These are phyloP conservation scores for Entomortierella lignicola DNA, from an alignment of 192 early-diverging fungal genomes.

Conservation along the genomic window DNA sequence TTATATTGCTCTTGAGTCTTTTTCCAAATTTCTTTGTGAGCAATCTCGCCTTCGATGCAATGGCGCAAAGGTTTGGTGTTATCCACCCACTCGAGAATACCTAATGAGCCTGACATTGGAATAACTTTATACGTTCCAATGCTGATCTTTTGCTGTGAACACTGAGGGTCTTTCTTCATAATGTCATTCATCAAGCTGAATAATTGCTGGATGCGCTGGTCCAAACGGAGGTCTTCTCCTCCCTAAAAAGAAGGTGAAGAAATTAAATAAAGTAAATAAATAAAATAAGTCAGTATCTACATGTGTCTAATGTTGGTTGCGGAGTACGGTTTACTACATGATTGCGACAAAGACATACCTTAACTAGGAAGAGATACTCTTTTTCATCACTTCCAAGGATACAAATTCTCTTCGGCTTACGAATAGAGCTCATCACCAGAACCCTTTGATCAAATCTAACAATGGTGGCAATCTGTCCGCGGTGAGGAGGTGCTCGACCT, in stretches of 20 bases:
- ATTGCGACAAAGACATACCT: slow-evolving; percentile 66
- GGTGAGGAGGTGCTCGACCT: slow-evolving; percentile 65
- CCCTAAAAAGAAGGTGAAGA: slow-evolving; percentile 57
- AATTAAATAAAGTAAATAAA: not conserved
- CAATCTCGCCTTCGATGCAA: slow-evolving; percentile 67
- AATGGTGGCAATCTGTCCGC: slow-evolving; percentile 68
- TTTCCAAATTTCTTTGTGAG: slow-evolving; percentile 54
- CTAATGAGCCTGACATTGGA: slow-evolving; percentile 69
- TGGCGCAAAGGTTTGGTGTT: slow-evolving; percentile 74
- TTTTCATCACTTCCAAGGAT: slow-evolving; percentile 82
- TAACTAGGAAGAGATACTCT: slow-evolving; percentile 79
- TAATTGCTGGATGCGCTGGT: slow-evolving; percentile 83
- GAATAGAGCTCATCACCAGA: slow-evolving; percentile 75
- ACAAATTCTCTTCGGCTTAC: slow-evolving; percentile 75
- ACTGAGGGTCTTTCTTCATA: slow-evolving; percentile 64
- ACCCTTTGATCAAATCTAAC: slow-evolving; percentile 71
- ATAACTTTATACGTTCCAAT: slow-evolving; percentile 81
- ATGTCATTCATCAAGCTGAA: slow-evolving; percentile 84
- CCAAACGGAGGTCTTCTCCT: slow-evolving; percentile 84
- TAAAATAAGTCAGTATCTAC: not conserved
- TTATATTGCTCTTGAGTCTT: slow-evolving; percentile 58
- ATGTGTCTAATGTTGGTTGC: no score
- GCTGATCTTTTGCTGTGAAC: slow-evolving; percentile 64
- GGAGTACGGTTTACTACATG: no score
- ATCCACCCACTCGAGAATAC: slow-evolving; percentile 83